Evolutionary conservation across 768 basidiomycete genomes (phyloP), one percentile per base, ranked within the genome.

Genomic region (Clitopilus passeckerianus): DNA sequence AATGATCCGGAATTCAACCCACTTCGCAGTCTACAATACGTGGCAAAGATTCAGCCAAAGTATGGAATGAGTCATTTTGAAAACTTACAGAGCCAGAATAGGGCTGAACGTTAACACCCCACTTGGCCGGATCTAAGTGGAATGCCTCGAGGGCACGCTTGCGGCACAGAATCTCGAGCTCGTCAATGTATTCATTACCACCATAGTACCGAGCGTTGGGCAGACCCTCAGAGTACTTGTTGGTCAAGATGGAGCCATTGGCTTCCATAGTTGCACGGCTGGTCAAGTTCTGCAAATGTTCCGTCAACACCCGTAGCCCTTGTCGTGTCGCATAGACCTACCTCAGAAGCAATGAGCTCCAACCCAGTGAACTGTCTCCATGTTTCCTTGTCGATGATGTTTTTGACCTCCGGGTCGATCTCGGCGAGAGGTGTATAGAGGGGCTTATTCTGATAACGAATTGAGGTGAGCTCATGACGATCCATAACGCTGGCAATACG

Each of bases 41-140:
- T 35, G 56, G 34, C 57, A 15, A 9, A 52, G 35, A 37, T 22
- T 63, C 54, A 61, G 43, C 18, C 20, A 41, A 23, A 24, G 33
- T 23, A 35, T 1, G 23, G 18, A 53, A 35, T 37, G 46, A 54
- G 52, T 54, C 53, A 59, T 22, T 59, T 71, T 55, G 71, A 63
- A 59, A 59, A 84, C 89, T 72, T 70, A 93, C 89, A 62, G 86
- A 88, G 59, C 93, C 92, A 67, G 95, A 97, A 77, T 98, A 99
- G 6, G 97, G 97, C 75, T 99, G 97, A 59, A 99, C 97, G 70
- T 98, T 98, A 75, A 99, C 95, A 65, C 96, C 96, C 97, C 97
- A 98, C 74, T 87, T 85, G 53, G 77, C 80, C 44, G 91, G 85
- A 77, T 98, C 94, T 64, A 98, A 90, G 81, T 93, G 86, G 86